Conservation (phyloP, 805 yeast species). For the Lachancea nothofagi region DNA sequence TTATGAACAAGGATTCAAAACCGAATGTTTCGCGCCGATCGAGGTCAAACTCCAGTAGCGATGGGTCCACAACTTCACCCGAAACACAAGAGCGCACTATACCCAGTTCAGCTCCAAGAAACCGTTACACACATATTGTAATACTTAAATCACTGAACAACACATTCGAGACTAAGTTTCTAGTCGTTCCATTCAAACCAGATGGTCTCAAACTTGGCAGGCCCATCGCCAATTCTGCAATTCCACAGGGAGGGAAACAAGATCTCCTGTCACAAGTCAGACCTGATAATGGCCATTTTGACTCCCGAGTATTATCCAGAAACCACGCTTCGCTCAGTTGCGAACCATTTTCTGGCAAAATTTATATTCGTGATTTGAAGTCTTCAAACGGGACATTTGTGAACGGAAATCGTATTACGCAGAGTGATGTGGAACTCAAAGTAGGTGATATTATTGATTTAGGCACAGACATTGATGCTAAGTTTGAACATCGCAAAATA, state of each 20-base stretch:
- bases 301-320: constrained; percentile 85
- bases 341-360: constrained; percentile 54
- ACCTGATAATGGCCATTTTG: constrained; percentile 85
- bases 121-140: constrained; percentile 49
- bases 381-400: constrained; percentile 94
- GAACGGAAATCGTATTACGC: constrained; percentile 62
- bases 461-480: constrained; percentile 77
- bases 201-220: constrained; percentile 84
- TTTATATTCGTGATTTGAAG: constrained; percentile 79
- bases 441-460: constrained; percentile 86
- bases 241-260: constrained; percentile 29
- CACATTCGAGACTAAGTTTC: constrained; percentile 72
- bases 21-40: constrained; percentile 8
- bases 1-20: constrained; percentile 1
- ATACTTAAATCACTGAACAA: constrained; percentile 72
- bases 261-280: constrained; percentile 39
- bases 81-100: constrained; percentile 4
- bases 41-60: constrained; percentile 13
- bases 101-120: constrained; percentile 14
- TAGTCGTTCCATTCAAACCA: constrained; percentile 76
- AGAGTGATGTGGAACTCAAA: constrained; percentile 53
- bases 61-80: constrained; percentile 7
- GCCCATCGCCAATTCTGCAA: constrained; percentile 48
- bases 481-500: constrained; percentile 73
- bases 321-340: constrained; percentile 90